Base-by-base conservation (phyloP, 768 basidiomycete genomes). In the Kwoniella sp. region DNA sequence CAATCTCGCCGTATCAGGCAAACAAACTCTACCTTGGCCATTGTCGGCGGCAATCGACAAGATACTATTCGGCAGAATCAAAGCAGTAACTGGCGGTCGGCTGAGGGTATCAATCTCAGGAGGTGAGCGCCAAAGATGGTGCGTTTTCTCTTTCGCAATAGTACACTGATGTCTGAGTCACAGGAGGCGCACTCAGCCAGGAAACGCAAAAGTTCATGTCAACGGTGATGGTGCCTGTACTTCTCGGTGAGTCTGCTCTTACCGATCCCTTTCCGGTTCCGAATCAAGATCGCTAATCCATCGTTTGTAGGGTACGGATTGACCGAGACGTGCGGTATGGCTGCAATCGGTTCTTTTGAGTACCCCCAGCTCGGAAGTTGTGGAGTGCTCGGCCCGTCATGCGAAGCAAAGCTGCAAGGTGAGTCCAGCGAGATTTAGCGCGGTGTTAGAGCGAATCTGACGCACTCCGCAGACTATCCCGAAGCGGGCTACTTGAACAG, bases 261-360 rank as follows among this genome's bases (percentile, higher is more conserved):
- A 4, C 30, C 5, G 53, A 54, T 3, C 28, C 12, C 4, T 45
- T 17, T 45, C n/a, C n/a, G n/a, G 15, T 7, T 37, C 34, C 17
- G 5, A 37, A 31, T 22, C 17, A 20, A n/a, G n/a, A n/a, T n/a
- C n/a, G 13, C 55, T 69, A 30, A 70, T 12, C 17, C 5, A 28
- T 55, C 29, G 23, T 22, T 34, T 23, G 17, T 47, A 73, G 69
- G 73, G 9, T 75, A 75, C 56, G 75, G 73, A 1, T 55, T 76
- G 45, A 81, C 79, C 23, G 79, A 81, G 62, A 78, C 80, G 2
- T 76, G 75, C 51, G 78, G 77, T 20, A 80, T 80, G 79, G 61
- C 68, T 20, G 63, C 74, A 26, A 75, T 79, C 60, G 58, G 72
- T 38, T 66, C 61, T 22, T 71, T 73, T 11, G 59, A 72, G 17